phyloP scores from a whole-genome alignment of 805 yeast genomes.

The Komagataella pseudopastoris region DNA sequence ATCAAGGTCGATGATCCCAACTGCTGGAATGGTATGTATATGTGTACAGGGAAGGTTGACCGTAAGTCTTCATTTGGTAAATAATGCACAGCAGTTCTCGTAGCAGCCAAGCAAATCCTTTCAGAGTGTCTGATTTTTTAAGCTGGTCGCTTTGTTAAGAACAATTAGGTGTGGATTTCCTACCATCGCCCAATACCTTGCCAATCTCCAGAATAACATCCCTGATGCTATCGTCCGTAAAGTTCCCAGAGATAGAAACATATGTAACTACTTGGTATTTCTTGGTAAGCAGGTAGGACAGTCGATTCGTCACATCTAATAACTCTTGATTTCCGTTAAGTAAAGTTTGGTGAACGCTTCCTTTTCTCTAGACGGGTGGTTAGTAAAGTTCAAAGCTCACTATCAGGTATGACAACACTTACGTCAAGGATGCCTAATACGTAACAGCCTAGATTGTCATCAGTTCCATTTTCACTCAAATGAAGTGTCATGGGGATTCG shows the following conservation, averaged over 20 bases:
- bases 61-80: not conserved
- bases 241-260: constrained; percentile 27
- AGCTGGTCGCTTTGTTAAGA: not conserved
- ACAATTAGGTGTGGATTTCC: not conserved
- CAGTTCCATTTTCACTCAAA: constrained; percentile 18
- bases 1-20: not conserved
- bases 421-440: constrained; percentile 27
- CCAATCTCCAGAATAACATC: not conserved
- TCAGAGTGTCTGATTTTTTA: not conserved
- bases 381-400: constrained; percentile 1
- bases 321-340: constrained; percentile 24
- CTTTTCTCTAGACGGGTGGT: constrained; percentile 2
- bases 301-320: constrained; percentile 27
- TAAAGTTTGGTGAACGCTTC: constrained; percentile 25
- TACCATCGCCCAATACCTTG: not conserved
- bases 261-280: constrained; percentile 29
- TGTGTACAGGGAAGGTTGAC: not conserved
- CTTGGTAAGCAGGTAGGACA: constrained; percentile 26
- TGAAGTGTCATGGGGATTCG: constrained; percentile 21
- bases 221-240: constrained; percentile 4
- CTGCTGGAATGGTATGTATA: not conserved
- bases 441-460: constrained; percentile 24
- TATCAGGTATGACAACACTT: constrained; percentile 4
- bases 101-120: no score
- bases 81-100: no score